Evolutionary conservation across 176 grass and related monocot species (phyloP).

Genomic region (Rhynchospora tenuis): DNA sequence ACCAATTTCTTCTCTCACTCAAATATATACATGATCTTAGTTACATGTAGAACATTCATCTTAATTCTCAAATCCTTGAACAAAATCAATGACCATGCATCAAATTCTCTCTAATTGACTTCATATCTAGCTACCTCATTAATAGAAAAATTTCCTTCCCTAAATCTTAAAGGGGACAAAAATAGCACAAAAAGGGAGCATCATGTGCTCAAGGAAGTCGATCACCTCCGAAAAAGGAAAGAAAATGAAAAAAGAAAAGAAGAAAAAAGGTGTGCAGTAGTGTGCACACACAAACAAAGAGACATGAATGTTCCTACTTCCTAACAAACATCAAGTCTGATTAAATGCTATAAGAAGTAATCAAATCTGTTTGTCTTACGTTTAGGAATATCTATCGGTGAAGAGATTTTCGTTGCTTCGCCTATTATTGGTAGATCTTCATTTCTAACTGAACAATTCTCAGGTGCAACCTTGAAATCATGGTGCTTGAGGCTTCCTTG

Average conservation of each 20-base stretch:
- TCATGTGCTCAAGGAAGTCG: neutral
- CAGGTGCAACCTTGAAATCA: neutral
- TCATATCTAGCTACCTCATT: neutral
- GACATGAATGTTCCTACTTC: too few relatives aligned
- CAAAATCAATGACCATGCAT: neutral
- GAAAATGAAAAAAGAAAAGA: neutral
- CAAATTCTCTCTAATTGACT: neutral
- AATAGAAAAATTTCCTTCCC: neutral
- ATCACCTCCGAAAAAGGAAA: neutral
- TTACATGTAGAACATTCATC: neutral
- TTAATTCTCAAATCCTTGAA: neutral
- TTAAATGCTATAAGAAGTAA: neutral
- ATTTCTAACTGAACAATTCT: neutral
- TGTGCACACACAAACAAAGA: neutral
- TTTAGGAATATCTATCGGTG: slow-evolving; percentile 7
- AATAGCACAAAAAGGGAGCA: neutral
- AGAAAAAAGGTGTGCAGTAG: neutral
- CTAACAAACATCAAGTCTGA: neutral
- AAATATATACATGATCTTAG: neutral
- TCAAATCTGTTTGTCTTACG: neutral
- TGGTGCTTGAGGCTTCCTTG: neutral
- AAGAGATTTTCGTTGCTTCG: neutral
- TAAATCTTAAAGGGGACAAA: neutral
- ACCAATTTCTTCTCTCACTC: neutral
- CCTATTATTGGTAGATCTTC: neutral